Percentiles rank a stretch among this genome's conserved stretches.
Conservation (phyloP, 1,139 yeast genomes). For the Debaryomycetaceae sp. region DNA sequence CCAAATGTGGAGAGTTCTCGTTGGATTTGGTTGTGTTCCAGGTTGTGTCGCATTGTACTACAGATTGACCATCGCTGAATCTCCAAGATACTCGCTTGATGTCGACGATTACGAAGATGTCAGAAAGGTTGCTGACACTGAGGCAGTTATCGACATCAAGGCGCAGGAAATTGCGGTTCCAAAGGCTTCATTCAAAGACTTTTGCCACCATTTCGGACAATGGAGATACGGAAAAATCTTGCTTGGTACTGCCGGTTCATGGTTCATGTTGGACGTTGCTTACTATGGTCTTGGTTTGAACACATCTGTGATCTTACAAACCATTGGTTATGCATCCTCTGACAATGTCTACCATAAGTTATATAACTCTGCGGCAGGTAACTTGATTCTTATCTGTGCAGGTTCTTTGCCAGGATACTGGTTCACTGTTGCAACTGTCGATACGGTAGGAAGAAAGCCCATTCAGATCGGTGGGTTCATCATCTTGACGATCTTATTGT, state of each 20-base stretch:
- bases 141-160: slow-evolving; percentile 48
- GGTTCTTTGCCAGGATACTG: slow-evolving; percentile 93
- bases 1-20: slow-evolving; percentile 88
- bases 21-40: slow-evolving; percentile 89
- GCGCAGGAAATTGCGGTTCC: slow-evolving; percentile 49
- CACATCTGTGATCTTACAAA: slow-evolving; percentile 74
- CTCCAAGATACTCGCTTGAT: slow-evolving; percentile 85
- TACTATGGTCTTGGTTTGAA: slow-evolving; percentile 86
- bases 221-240: slow-evolving; percentile 87
- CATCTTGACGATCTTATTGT: slow-evolving; percentile 63
- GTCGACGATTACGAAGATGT: slow-evolving; percentile 56
- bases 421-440: slow-evolving; percentile 74
- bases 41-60: slow-evolving; percentile 78
- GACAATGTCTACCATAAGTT: slow-evolving; percentile 59
- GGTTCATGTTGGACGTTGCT: slow-evolving; percentile 96
- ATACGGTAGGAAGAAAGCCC: slow-evolving; percentile 77
- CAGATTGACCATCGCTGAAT: slow-evolving; percentile 91
- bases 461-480: slow-evolving; percentile 73
- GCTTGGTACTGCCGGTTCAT: slow-evolving; percentile 92
- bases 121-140: slow-evolving; percentile 56
- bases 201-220: slow-evolving; percentile 69
- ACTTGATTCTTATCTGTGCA: slow-evolving; percentile 83
- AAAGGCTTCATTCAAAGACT: slow-evolving; percentile 59
- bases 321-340: slow-evolving; percentile 78
- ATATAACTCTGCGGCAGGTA: slow-evolving; percentile 81